These are phyloP conservation scores for Boletus pseudo-olivaceus DNA, from an alignment of 768 basidiomycete species.

Conservation along the genomic window DNA sequence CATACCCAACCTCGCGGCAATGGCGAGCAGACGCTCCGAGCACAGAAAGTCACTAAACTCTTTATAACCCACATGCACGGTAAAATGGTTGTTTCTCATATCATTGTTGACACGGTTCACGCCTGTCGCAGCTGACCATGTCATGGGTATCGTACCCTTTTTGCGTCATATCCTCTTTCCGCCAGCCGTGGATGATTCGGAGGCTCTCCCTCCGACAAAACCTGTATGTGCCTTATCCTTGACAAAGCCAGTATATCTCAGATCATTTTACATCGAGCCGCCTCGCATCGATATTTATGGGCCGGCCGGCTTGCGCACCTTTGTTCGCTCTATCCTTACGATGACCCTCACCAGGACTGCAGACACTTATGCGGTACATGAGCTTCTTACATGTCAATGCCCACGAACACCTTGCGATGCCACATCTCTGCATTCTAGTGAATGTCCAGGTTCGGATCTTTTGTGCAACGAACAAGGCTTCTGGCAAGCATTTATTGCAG, in stretches of 20 bases:
- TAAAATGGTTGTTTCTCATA: constrained; percentile 17
- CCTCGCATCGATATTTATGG: constrained; percentile 73
- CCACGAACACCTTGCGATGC: constrained; percentile 47
- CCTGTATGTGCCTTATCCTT: constrained; percentile 4
- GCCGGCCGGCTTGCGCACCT: constrained; percentile 70
- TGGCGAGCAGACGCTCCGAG: constrained; percentile 34
- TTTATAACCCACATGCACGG: constrained; percentile 89
- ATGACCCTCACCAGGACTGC: constrained; percentile 62
- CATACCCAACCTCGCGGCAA: constrained; percentile 43
- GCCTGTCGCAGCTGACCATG: constrained; percentile 56
- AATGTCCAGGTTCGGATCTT: constrained; percentile 62
- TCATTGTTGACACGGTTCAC: not conserved
- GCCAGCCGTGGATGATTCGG: constrained; percentile 25
- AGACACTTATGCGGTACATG: constrained; percentile 72
- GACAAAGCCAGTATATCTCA: not conserved
- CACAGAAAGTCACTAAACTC: constrained; percentile 56
- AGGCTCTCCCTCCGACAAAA: constrained; percentile 9
- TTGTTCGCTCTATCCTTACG: constrained; percentile 66
- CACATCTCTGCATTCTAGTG: constrained; percentile 55
- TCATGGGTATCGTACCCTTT: constrained; percentile 69
- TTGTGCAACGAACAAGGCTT: constrained; percentile 51
- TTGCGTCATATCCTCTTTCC: constrained; percentile 57
- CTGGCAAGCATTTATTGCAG: constrained; percentile 56
- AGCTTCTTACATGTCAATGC: constrained; percentile 62
- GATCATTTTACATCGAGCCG: constrained; percentile 21